Percentiles rank a stretch among this genome's conserved stretches.
These are phyloP conservation scores for Thinopyrum obtusiflorum DNA, from an alignment of 202 grass and related monocot species.

Conservation along the genomic window DNA sequence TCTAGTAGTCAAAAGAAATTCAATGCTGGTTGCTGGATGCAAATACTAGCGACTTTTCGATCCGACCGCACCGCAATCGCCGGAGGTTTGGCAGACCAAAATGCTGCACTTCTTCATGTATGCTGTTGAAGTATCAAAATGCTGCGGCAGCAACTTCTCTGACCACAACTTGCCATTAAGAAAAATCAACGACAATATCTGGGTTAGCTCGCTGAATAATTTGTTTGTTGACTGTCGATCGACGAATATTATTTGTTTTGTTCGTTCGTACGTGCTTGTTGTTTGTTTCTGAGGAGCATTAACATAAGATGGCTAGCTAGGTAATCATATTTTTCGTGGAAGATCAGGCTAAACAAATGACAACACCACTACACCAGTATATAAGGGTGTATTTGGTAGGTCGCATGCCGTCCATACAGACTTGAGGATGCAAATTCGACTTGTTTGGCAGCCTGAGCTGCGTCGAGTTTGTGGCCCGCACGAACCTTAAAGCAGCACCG, in stretches of 20 bases:
- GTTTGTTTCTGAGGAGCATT: neutral
- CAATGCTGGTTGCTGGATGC: neutral
- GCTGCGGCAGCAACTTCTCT: neutral
- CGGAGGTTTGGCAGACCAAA: constrained; percentile 13
- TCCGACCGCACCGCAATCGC: neutral
- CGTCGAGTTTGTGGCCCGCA: too few species aligned
- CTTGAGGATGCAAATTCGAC: too few species aligned
- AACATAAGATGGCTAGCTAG: too few species aligned
- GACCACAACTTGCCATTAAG: neutral
- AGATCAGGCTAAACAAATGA: too few species aligned
- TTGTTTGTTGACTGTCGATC: neutral
- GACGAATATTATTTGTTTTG: too few species aligned
- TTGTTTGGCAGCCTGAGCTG: too few species aligned
- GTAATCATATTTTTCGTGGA: too few species aligned
- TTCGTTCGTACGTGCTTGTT: neutral
- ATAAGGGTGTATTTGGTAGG: too few species aligned
- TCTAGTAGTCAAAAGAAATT: neutral
- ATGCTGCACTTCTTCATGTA: neutral
- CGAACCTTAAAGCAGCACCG: too few species aligned
- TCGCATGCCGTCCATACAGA: too few species aligned
- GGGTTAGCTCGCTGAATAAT: neutral
- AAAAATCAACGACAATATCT: neutral
- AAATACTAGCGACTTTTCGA: constrained; percentile 1
- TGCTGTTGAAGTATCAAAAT: neutral
- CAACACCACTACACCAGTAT: too few species aligned